These are phyloP conservation scores for Sisymbrium irio DNA, from an alignment of 345 rosid species.

Conservation along the genomic window DNA sequence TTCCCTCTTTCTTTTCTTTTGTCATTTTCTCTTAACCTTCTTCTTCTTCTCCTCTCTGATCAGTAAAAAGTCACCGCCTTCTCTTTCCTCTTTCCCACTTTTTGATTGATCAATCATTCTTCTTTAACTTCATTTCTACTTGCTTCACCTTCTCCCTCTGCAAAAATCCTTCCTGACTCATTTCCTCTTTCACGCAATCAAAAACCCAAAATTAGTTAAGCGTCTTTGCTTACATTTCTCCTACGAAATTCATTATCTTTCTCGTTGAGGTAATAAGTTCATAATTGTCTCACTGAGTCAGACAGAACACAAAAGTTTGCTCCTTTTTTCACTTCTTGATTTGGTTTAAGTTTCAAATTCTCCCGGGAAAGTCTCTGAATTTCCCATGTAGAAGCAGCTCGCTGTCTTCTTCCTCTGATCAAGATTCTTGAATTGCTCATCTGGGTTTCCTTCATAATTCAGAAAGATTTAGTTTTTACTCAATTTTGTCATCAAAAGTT, in stretches of 20 bases:
- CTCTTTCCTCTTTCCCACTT: conserved; percentile 26
- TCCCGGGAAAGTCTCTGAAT: neutral
- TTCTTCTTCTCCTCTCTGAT: conserved; percentile 7
- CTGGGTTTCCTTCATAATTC: conserved; percentile 28
- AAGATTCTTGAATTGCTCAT: neutral
- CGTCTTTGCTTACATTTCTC: conserved; percentile 13
- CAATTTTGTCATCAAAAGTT: neutral
- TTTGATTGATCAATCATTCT: conserved; percentile 35
- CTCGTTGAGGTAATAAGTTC: neutral
- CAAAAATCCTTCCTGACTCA: neutral
- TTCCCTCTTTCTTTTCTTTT: conserved; percentile 26
- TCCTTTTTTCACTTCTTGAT: neutral
- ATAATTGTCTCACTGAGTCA: neutral
- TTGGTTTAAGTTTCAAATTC: neutral
- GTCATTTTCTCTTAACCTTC: conserved; percentile 24
- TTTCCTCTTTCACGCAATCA: conserved; percentile 9
- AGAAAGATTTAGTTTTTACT: neutral
- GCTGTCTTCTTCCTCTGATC: neutral
- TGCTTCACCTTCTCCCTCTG: neutral
- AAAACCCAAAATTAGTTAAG: conserved; percentile 10
- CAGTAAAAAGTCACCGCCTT: conserved; percentile 34
- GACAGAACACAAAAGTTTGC: neutral
- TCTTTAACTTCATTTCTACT: neutral
- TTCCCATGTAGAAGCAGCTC: conserved; percentile 9
- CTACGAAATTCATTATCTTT: conserved; percentile 3